Conservation (phyloP, 257 asterid genomes). For the Lantana camara region DNA sequence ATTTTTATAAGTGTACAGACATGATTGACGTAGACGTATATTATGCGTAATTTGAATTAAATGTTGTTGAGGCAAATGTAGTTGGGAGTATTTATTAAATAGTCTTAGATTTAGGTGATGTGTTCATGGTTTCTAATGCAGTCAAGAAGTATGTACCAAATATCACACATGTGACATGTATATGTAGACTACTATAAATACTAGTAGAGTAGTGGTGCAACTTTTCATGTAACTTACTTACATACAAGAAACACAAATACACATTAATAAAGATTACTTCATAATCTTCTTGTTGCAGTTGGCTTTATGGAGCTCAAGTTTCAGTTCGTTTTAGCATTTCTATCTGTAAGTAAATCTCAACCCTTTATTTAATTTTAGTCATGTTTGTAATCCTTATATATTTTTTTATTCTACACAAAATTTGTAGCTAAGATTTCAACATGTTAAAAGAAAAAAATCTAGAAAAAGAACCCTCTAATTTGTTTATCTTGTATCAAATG, state of each 20-base stretch:
- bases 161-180: background rate
- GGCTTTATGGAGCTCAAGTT: constrained; percentile 67
- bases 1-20: too few species aligned
- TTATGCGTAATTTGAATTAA: constrained; percentile 26
- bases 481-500: too few species aligned
- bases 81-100: constrained; percentile 42
- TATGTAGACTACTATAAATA: constrained; percentile 39
- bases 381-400: too few species aligned
- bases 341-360: constrained; percentile 78
- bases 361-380: too few species aligned
- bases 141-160: constrained; percentile 5
- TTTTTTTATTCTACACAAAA: too few species aligned
- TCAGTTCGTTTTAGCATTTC: constrained; percentile 45
- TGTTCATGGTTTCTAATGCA: constrained; percentile 28
- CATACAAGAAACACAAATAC: constrained; percentile 7
- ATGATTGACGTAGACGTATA: background rate
- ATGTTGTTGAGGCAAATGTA: constrained; percentile 32
- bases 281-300: too few species aligned
- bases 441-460: too few species aligned
- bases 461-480: background rate
- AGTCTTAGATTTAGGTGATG: constrained; percentile 38
- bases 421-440: too few species aligned
- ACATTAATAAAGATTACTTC: background rate
- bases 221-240: constrained; percentile 7
- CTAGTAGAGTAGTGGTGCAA: background rate